These are phyloP conservation scores for Trichoderma asperellum DNA, from an alignment of 2,329 filamentous ascomycete species.

Conservation along the genomic window DNA sequence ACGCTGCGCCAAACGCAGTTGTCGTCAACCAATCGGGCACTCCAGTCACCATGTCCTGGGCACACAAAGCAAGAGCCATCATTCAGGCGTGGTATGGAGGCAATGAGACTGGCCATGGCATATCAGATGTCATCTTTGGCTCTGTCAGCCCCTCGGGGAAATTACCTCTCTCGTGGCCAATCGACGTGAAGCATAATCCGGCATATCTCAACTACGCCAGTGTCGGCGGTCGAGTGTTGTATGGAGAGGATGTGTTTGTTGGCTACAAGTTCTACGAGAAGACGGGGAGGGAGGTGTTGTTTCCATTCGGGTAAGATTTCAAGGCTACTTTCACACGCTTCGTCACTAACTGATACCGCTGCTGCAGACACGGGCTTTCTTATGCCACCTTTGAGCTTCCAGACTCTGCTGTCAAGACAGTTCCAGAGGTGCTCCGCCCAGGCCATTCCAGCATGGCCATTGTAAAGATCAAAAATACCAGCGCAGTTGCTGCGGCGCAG, in stretches of 20 bases:
- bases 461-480: not conserved
- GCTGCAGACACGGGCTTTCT: not conserved
- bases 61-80: not conserved
- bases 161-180: not conserved
- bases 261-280: slow-evolving; percentile 16
- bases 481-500: not conserved
- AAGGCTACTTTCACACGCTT: no score
- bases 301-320: slow-evolving; percentile 7
- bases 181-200: slow-evolving; percentile 4
- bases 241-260: slow-evolving; percentile 13
- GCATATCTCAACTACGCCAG: slow-evolving; percentile 19
- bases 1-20: not conserved
- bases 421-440: not conserved
- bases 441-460: not conserved
- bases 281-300: slow-evolving; percentile 9
- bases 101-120: slow-evolving; percentile 12
- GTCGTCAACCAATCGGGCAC: slow-evolving; percentile 14
- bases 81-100: slow-evolving; percentile 13
- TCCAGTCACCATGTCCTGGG: slow-evolving; percentile 11
- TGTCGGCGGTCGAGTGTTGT: slow-evolving; percentile 8
- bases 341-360: not conserved
- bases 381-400: not conserved
- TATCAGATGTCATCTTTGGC: slow-evolving; percentile 3
- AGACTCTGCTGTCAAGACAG: not conserved
- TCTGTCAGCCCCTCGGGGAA: not conserved